phyloP scores from a whole-genome alignment of 495 filamentous ascomycete species.

The Trichoderma asperelloides region DNA sequence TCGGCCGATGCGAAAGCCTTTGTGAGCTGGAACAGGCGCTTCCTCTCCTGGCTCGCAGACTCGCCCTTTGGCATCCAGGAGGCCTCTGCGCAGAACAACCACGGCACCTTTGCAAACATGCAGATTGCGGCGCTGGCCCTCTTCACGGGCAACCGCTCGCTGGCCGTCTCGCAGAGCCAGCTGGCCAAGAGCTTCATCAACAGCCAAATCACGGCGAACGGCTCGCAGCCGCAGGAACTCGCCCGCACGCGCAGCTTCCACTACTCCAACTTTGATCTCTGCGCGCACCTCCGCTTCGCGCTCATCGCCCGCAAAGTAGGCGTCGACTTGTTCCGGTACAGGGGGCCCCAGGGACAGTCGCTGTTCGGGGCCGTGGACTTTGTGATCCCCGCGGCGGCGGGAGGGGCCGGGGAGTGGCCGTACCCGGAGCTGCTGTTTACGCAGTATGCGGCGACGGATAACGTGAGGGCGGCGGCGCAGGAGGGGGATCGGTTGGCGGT shows the following conservation, averaged over 20 bases:
- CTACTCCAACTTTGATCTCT: background rate
- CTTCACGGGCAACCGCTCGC: background rate
- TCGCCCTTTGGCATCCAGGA: background rate
- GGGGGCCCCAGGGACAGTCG: background rate
- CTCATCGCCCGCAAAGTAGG: background rate
- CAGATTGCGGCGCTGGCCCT: background rate
- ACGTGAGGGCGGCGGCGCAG: background rate
- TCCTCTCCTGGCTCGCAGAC: background rate
- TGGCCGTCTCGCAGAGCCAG: background rate
- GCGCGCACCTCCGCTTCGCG: background rate
- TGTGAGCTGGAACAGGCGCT: background rate
- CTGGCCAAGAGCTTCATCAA: background rate
- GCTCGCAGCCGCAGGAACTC: background rate
- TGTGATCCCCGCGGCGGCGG: background rate
- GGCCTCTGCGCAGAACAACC: background rate
- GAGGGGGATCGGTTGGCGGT: background rate
- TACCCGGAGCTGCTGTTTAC: background rate
- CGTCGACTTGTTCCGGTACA: background rate
- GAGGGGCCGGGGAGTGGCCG: background rate
- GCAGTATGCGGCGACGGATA: constrained; percentile 2
- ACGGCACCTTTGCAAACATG: background rate
- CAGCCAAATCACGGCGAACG: background rate
- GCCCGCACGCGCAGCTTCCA: background rate
- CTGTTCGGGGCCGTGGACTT: background rate
- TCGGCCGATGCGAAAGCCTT: background rate